Conservation (phyloP, 108 stramenopile species). For the Nannochloropsis salina region DNA sequence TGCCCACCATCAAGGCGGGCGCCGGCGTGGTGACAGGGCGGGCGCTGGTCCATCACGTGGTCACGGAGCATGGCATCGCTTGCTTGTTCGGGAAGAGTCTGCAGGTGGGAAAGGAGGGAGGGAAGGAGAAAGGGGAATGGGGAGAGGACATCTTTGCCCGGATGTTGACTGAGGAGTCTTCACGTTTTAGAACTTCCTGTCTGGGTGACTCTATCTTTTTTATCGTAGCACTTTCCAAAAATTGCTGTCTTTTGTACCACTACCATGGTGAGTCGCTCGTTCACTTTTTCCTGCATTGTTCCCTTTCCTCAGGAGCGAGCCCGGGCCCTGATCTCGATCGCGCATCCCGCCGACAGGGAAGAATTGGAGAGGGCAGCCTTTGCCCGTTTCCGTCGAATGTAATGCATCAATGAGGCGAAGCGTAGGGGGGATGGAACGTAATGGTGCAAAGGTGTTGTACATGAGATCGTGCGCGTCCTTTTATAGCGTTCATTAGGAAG, state of each 20-base stretch:
- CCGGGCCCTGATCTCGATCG: slow-evolving; percentile 31
- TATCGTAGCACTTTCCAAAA: neutral
- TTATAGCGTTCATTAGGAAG: too few relatives aligned
- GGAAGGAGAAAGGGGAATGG: neutral
- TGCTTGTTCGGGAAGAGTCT: slow-evolving; percentile 36
- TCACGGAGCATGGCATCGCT: slow-evolving; percentile 44
- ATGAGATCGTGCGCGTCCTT: too few relatives aligned
- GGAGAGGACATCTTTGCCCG: neutral
- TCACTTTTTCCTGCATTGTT: neutral
- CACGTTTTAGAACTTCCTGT: neutral
- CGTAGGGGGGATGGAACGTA: neutral
- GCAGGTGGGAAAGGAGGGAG: slow-evolving; percentile 26
- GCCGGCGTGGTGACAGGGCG: slow-evolving; percentile 47
- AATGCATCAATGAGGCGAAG: neutral
- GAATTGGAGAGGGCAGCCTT: slow-evolving; percentile 7
- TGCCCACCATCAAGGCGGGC: slow-evolving; percentile 33
- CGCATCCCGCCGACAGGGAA: slow-evolving; percentile 45
- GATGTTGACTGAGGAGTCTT: neutral
- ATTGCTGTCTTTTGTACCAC: neutral
- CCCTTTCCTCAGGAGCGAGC: slow-evolving; percentile 21
- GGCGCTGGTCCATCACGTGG: slow-evolving; percentile 44
- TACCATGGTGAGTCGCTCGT: neutral
- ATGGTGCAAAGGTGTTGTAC: neutral
- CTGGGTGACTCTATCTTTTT: neutral
- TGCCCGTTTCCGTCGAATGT: neutral